A percentile compares a stretch with the other conserved stretches of the same genome.
phyloP scores from a whole-genome alignment of 352 stramenopile species.

The Thraustochytrium sp. region DNA sequence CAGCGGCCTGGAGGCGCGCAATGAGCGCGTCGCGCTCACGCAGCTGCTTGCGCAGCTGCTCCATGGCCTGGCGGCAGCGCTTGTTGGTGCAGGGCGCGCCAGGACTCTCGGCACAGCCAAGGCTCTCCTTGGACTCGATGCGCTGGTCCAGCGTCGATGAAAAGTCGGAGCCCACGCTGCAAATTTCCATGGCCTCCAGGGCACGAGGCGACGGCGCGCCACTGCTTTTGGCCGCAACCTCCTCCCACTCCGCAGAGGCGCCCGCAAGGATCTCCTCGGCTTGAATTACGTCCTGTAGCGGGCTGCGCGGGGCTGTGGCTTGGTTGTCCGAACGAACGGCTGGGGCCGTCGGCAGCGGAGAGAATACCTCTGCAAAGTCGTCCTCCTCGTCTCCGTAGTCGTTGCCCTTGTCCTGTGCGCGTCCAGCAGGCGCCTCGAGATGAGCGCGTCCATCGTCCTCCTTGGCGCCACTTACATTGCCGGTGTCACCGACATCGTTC shows the following conservation, averaged over 20 bases:
- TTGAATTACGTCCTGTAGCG: background rate
- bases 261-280: background rate
- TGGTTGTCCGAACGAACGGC: background rate
- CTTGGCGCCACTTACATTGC: background rate
- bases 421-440: background rate
- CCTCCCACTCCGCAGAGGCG: background rate
- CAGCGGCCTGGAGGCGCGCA: background rate
- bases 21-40: background rate
- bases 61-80: background rate
- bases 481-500: background rate
- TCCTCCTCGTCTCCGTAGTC: background rate
- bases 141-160: background rate
- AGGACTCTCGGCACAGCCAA: background rate
- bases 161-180: conserved; percentile 12
- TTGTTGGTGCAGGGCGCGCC: background rate
- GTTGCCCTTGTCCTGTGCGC: background rate
- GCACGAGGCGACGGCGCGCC: background rate
- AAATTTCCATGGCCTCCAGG: background rate
- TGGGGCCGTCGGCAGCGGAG: background rate
- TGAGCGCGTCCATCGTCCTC: background rate
- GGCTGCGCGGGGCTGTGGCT: background rate
- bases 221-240: too few relatives aligned
- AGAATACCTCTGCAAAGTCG: background rate
- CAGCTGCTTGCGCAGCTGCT: background rate
- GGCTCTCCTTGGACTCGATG: background rate